Base-by-base conservation (phyloP, 1,284 basidiomycete genomes). In the Ceratobasidium sp. region DNA sequence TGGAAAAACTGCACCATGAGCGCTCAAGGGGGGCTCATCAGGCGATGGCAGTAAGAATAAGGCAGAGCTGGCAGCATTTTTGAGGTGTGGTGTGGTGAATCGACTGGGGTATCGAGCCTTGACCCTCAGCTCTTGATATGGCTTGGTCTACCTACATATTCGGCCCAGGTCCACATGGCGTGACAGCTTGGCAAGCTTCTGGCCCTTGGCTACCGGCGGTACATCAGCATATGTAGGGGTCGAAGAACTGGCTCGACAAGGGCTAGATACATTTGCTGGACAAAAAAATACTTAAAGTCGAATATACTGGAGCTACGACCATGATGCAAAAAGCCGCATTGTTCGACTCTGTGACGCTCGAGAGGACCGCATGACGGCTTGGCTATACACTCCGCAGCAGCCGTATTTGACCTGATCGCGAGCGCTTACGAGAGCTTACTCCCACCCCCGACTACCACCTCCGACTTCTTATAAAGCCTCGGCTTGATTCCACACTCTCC, bases 381-480 rank as follows among this genome's bases (percentile, higher is more conserved):
- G 59, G 33, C 59, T 40, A 38, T n/a, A 61, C 56, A 15, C 28
- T 15, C 57, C 59, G 62, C 62, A 64, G 42, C 7, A 46, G 1
- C 26, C 20, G 62, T 46, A 64, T 64, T 46, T 46, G 40, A 64
- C 59, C 15, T 26, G 56, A 17, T n/a, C 13, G n/a, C n/a, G 20
- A 46, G 62, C 62, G 62, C 62, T 42, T 46, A n/a, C n/a, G n/a
- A n/a, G n/a, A 44, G 42, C 6, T 42, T n/a, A 42, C 20, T 44
- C n/a, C 5, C 62, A 15, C 26, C 38, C 12, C 2, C 62, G 42
- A 38, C 10, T 38, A 38, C 59, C 26, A 42, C 62, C 62, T 20
- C 62, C 42, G 23, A 15, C 13, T n/a, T 23, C 38, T 52, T 64
- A 64, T 64, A 64, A 64, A 42, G 26, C 10, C 59, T n/a, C 59